Evolutionary conservation across 768 basidiomycete species (phyloP).

Genomic region (Auricularia sp.): DNA sequence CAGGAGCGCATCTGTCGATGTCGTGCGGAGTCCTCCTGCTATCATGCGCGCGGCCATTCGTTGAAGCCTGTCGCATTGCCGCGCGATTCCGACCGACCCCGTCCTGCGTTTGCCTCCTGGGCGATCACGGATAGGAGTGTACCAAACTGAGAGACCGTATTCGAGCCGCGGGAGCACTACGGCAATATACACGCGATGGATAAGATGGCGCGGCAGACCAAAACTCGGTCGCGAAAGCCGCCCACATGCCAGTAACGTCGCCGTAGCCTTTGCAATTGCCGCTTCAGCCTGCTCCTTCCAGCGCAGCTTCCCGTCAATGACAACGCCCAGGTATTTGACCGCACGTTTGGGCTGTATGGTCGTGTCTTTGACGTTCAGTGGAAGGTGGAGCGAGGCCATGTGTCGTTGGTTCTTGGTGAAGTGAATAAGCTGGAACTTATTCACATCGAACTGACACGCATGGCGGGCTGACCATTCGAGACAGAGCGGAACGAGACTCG

Average conservation of each 20-base stretch:
- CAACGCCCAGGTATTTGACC: too few relatives aligned
- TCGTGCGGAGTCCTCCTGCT: constrained; percentile 1
- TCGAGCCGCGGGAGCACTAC: constrained; percentile 3
- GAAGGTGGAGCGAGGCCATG: too few relatives aligned
- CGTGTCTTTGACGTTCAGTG: too few relatives aligned
- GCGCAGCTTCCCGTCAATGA: too few relatives aligned
- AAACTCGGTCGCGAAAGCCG: not conserved
- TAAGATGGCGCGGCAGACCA: not conserved
- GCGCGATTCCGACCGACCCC: not conserved
- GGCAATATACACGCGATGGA: not conserved
- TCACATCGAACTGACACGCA: too few relatives aligned
- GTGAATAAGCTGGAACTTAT: too few relatives aligned
- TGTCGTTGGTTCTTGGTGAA: too few relatives aligned
- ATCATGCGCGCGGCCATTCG: constrained; percentile 1
- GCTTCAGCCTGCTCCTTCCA: too few relatives aligned
- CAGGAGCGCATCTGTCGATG: not conserved
- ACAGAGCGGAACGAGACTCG: too few relatives aligned
- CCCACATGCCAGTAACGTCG: not conserved
- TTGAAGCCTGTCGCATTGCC: not conserved
- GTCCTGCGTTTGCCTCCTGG: not conserved
- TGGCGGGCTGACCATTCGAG: too few relatives aligned
- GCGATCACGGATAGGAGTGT: not conserved
- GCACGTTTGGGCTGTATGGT: too few relatives aligned
- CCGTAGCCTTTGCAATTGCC: too few relatives aligned
- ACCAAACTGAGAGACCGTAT: not conserved